Evolutionary conservation across 441 rosid genomes (phyloP).

Genomic region (Kokia cookei): DNA sequence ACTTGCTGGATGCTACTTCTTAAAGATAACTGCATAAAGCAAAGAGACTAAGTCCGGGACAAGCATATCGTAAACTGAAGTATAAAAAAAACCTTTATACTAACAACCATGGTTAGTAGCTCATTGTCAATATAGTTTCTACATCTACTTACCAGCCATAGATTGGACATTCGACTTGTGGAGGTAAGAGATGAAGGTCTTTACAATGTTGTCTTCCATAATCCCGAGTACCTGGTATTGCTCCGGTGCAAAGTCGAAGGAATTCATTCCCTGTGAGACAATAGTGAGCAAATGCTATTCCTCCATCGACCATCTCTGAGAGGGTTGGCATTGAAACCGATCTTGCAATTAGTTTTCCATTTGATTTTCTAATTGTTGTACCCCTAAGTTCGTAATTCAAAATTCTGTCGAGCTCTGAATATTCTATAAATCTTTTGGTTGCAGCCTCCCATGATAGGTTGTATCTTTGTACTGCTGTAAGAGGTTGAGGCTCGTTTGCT

Average conservation of each 20-base stretch:
- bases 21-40: neutral
- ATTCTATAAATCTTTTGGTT: slow-evolving; percentile 78
- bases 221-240: slow-evolving; percentile 72
- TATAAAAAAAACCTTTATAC: neutral
- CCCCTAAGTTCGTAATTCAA: slow-evolving; percentile 23
- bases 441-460: slow-evolving; percentile 97
- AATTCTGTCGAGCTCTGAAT: slow-evolving; percentile 67
- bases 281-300: slow-evolving; percentile 81
- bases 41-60: neutral
- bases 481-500: slow-evolving; percentile 73
- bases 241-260: slow-evolving; percentile 75
- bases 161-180: slow-evolving; percentile 77
- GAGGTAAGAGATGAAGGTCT: slow-evolving; percentile 76
- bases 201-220: slow-evolving; percentile 79
- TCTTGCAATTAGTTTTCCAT: slow-evolving; percentile 28
- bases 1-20: neutral
- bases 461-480: slow-evolving; percentile 70
- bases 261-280: slow-evolving; percentile 86
- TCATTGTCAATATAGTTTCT: neutral
- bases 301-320: slow-evolving; percentile 66
- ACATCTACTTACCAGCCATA: slow-evolving; percentile 63
- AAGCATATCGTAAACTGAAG: neutral
- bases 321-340: slow-evolving; percentile 54
- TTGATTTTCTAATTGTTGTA: slow-evolving; percentile 10
- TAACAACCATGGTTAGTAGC: slow-evolving; percentile 5